Percentiles rank a stretch among this genome's conserved stretches.
Conservation (phyloP, 2,329 filamentous ascomycete species). For the Madurella fahalii region DNA sequence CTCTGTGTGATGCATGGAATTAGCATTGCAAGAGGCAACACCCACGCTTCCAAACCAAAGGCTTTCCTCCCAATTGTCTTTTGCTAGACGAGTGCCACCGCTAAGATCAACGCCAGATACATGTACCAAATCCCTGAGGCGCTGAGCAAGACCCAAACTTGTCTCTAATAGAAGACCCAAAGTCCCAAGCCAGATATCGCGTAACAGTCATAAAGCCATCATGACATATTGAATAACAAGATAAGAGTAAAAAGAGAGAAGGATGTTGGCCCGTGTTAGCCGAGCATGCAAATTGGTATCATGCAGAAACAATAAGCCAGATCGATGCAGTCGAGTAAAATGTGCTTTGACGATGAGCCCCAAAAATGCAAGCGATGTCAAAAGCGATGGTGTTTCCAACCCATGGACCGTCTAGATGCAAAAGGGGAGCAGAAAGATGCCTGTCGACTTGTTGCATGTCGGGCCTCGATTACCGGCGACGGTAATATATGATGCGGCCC, state of each 20-base stretch:
- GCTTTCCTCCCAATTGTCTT: slow-evolving; percentile 18
- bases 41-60: not conserved
- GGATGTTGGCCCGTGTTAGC: not conserved
- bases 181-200: not conserved
- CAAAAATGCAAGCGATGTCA: not conserved
- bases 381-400: not conserved
- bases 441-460: not conserved
- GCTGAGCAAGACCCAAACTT: not conserved
- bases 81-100: not conserved
- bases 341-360: not conserved
- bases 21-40: no score
- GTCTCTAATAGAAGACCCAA: not conserved
- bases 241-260: not conserved
- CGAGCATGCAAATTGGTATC: slow-evolving; percentile 16
- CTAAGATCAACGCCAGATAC: not conserved
- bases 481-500: not conserved
- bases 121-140: not conserved
- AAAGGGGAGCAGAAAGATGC: not conserved
- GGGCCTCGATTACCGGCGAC: not conserved
- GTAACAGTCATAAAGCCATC: not conserved
- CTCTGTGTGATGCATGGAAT: no score
- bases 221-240: not conserved
- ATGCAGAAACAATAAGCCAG: slow-evolving; percentile 9
- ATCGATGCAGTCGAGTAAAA: not conserved
- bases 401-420: not conserved